phyloP scores from a whole-genome alignment of 2,329 filamentous ascomycete species.

The Bipolaris gigantea region DNA sequence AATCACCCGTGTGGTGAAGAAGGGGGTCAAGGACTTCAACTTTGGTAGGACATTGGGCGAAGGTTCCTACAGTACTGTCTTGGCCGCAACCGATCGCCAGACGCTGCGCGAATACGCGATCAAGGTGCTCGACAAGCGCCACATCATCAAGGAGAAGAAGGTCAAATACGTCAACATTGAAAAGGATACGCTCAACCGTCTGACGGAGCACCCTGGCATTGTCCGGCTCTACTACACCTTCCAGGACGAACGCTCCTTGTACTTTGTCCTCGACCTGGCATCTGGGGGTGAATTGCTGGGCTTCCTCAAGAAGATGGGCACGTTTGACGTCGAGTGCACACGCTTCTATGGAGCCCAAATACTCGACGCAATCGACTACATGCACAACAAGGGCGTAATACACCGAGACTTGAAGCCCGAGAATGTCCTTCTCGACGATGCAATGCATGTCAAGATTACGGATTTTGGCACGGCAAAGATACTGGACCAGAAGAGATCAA shows the following conservation, averaged over 20 bases:
- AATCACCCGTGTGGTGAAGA: constrained; percentile 83
- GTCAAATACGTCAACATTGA: constrained; percentile 99
- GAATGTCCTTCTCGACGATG: constrained; percentile 90
- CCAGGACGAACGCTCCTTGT: constrained; percentile 92
- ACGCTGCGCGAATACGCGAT: constrained; percentile 96
- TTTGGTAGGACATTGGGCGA: constrained; percentile 91
- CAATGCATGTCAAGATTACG: constrained; percentile 98
- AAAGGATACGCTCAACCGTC: constrained; percentile 92
- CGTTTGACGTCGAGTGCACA: constrained; percentile 93
- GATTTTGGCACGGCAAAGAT: constrained; percentile 99
- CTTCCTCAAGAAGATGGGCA: constrained; percentile 89
- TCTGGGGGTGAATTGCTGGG: constrained; percentile 89
- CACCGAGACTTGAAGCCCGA: constrained; percentile 96
- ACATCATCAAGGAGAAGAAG: constrained; percentile 99
- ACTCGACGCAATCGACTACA: constrained; percentile 93
- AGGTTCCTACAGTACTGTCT: constrained; percentile 95
- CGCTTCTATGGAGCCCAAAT: constrained; percentile 95
- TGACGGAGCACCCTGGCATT: constrained; percentile 95
- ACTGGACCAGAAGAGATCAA: constrained; percentile 60
- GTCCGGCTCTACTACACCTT: constrained; percentile 98
- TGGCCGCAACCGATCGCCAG: constrained; percentile 89
- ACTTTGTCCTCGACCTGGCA: constrained; percentile 94
- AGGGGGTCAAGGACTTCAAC: constrained; percentile 94
- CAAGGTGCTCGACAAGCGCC: constrained; percentile 96
- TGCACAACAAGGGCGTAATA: constrained; percentile 95